These are phyloP conservation scores for Hyaloscypha bicolor DNA, from an alignment of 495 filamentous ascomycete species.

Conservation along the genomic window DNA sequence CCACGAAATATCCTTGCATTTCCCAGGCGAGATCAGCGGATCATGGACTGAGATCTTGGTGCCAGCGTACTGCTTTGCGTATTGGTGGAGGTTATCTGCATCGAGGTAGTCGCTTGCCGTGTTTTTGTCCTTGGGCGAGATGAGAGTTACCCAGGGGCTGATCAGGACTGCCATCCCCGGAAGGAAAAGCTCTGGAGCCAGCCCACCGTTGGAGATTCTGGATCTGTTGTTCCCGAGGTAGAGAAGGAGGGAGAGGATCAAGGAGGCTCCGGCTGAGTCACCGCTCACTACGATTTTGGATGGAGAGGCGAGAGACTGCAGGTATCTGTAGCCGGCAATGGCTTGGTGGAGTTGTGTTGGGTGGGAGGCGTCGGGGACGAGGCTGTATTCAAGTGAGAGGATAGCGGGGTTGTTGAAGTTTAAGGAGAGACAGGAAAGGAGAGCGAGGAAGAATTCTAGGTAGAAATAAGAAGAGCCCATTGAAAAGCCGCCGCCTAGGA, in stretches of 20 bases:
- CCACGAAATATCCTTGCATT: conserved; percentile 60
- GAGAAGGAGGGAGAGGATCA: conserved; percentile 68
- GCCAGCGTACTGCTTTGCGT: conserved; percentile 67
- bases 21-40: conserved; percentile 66
- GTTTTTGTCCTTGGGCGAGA: conserved; percentile 55
- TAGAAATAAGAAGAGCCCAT: conserved; percentile 82
- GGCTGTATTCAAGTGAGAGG: conserved; percentile 77
- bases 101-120: conserved; percentile 66
- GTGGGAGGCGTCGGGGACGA: conserved; percentile 72
- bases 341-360: conserved; percentile 70
- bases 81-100: conserved; percentile 53
- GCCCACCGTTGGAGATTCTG: conserved; percentile 23
- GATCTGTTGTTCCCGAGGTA: conserved; percentile 44
- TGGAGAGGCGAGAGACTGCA: conserved; percentile 52
- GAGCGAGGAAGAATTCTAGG: conserved; percentile 74
- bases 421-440: conserved; percentile 54
- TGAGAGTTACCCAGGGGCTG: conserved; percentile 63
- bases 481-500: conserved; percentile 68
- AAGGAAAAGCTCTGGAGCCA: neutral
- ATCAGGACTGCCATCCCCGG: conserved; percentile 57
- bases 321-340: conserved; percentile 65
- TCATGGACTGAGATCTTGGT: conserved; percentile 46
- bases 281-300: conserved; percentile 64
- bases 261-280: conserved; percentile 73
- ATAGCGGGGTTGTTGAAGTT: conserved; percentile 74